phyloP scores from a whole-genome alignment of 768 basidiomycete genomes.

The Pisolithus marmoratus region DNA sequence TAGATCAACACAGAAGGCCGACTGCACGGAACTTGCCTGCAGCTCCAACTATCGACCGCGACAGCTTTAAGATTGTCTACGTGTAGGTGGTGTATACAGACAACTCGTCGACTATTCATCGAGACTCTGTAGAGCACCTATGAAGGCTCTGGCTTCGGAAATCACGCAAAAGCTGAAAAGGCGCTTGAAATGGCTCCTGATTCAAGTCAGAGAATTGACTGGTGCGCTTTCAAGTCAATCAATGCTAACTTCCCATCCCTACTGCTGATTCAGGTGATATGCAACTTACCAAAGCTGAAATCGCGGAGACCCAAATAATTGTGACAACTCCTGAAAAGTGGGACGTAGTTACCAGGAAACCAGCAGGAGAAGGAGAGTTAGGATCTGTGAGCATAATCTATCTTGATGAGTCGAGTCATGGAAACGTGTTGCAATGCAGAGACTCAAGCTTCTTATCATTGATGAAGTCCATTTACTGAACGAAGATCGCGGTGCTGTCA shows the following conservation, averaged over 20 bases:
- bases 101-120: not conserved
- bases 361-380: conserved; percentile 95
- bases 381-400: conserved; percentile 58
- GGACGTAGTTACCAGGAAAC: conserved; percentile 98
- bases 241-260: not conserved
- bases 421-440: conserved; percentile 38
- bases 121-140: conserved; percentile 65
- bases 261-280: conserved; percentile 60
- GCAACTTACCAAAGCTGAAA: conserved; percentile 92
- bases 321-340: conserved; percentile 99
- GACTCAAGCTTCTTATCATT: conserved; percentile 89
- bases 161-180: conserved; percentile 91
- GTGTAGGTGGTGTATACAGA: conserved; percentile 49
- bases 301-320: conserved; percentile 93
- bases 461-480: conserved; percentile 97
- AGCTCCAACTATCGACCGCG: conserved; percentile 50
- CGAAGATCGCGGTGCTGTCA: conserved; percentile 96
- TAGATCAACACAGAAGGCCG: conserved; percentile 59
- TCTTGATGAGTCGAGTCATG: not conserved
- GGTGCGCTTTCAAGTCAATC: conserved; percentile 38
- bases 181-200: conserved; percentile 81
- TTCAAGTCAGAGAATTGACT: conserved; percentile 86
- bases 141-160: conserved; percentile 97
- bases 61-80: conserved; percentile 94
- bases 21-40: conserved; percentile 26